Percentiles rank a stretch among this genome's conserved stretches.
Evolutionary conservation across 139 green algal species (phyloP).

Genomic region (Yamagishiella unicocca): DNA sequence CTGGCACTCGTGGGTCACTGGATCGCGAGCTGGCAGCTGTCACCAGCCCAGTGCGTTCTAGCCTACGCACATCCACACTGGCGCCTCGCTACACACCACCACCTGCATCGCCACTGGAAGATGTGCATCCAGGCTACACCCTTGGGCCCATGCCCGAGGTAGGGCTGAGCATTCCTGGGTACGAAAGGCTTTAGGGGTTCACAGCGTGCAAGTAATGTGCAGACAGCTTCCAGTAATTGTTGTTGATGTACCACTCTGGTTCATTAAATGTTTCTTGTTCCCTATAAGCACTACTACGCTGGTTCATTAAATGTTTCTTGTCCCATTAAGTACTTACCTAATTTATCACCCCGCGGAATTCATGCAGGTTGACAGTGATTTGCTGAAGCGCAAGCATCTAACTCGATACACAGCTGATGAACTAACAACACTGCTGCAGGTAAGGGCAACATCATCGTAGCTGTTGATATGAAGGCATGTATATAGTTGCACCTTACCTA

Average conservation of each 20-base stretch:
- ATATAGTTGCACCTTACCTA: neutral
- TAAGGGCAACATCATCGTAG: neutral
- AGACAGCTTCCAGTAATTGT: too few relatives aligned
- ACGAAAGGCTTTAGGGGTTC: too few relatives aligned
- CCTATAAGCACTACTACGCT: too few relatives aligned
- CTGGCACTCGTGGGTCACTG: neutral
- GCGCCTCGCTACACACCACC: constrained; percentile 38
- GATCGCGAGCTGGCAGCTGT: constrained; percentile 24
- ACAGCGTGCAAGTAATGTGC: too few relatives aligned
- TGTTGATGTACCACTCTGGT: too few relatives aligned
- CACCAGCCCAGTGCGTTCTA: neutral
- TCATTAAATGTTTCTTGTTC: too few relatives aligned
- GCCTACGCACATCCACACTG: constrained; percentile 25
- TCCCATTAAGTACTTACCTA: too few relatives aligned
- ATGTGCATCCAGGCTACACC: neutral
- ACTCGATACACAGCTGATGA: constrained; percentile 55
- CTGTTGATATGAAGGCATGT: neutral
- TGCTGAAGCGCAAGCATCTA: constrained; percentile 64
- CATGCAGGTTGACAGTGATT: constrained; percentile 53
- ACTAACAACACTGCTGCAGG: constrained; percentile 54
- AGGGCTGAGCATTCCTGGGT: neutral
- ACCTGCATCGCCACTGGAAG: neutral
- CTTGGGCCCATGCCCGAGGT: constrained; percentile 40
- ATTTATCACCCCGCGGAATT: too few relatives aligned
- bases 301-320: too few relatives aligned